Evolutionary conservation across 306 rosid genomes (phyloP), one percentile per base, ranked within the genome.

Genomic region (Comarum palustre): DNA sequence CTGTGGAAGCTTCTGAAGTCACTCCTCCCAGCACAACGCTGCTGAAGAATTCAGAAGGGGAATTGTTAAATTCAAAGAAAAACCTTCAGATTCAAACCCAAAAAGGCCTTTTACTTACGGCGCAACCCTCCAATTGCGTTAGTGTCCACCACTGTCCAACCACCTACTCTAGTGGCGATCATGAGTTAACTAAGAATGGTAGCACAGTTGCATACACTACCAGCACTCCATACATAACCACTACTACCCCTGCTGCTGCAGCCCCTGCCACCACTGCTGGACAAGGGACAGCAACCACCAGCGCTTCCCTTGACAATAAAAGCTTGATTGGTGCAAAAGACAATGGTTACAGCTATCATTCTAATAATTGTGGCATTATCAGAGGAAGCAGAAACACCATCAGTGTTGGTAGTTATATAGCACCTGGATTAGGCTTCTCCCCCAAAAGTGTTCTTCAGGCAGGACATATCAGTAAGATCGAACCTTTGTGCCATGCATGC

Each of bases 401-500:
- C 15, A 67, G 47, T 81, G 76, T 78, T 64, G 64, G 75, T 47
- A 82, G 68, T 59, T 73, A 32, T 42, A 17, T 77, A 48, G 65
- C 89, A 39, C 75, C 68, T 1, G 84, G 87, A 71, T 73, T 84
- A 38, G 90, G 81, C 69, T 84, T 93, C 85, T 90, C 98, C 45
- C 96, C 96, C 2, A 86, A 58, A 75, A 93, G 96, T 63, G 96
- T 90, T 82, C 93, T 90, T 77, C 93, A 82, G 83, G 96, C 87
- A 85, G 82, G 59, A 43, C 52, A 27, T 50, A 43, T 20, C 77
- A 47, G 73, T 71, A 71, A 25, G 57, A 42, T 13, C 31, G 0
- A 47, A 47, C 58, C 55, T 57, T 79, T 47, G 19, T 46, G 63
- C 12, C 36, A 2, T 70, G 55, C 70, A 45, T 54, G 32, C 70